Evolutionary conservation across 768 basidiomycete genomes (phyloP).

Genomic region (Hygrophorus pudorinus): DNA sequence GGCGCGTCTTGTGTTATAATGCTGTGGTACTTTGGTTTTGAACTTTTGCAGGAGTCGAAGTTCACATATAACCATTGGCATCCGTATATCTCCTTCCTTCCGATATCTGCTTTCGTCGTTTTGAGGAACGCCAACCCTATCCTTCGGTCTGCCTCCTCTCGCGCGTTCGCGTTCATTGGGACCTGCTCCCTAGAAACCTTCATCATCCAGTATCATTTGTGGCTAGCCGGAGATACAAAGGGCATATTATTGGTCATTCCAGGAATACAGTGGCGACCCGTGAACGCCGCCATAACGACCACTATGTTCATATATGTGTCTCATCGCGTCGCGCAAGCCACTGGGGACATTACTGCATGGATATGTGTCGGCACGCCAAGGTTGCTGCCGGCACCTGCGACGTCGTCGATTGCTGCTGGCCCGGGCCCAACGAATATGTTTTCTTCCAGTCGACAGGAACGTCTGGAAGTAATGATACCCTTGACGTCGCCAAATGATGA

Average conservation of each 20-base stretch:
- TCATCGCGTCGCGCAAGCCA: constrained; percentile 68
- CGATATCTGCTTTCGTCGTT: constrained; percentile 64
- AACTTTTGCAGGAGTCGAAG: constrained; percentile 67
- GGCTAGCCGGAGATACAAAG: constrained; percentile 79
- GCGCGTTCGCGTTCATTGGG: constrained; percentile 72
- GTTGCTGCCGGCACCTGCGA: not conserved
- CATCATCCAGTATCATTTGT: constrained; percentile 82
- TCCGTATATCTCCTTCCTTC: constrained; percentile 71
- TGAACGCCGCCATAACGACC: constrained; percentile 72
- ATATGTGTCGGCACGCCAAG: constrained; percentile 31
- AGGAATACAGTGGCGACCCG: constrained; percentile 57
- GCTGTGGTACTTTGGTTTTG: constrained; percentile 77
- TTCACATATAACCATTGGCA: constrained; percentile 83
- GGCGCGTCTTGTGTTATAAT: constrained; percentile 43
- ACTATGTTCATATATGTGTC: constrained; percentile 75
- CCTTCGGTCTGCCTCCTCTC: constrained; percentile 61
- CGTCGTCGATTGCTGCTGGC: not conserved
- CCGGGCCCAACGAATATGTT: too few species aligned
- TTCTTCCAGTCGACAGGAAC: constrained; percentile 5
- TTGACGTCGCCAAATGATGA: constrained; percentile 10
- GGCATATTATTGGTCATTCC: constrained; percentile 74
- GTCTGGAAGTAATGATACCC: constrained; percentile 13
- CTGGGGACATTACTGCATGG: constrained; percentile 55
- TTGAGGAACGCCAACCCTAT: constrained; percentile 69
- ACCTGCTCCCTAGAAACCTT: constrained; percentile 87